These are phyloP conservation scores for Sphagnurus paluster DNA, from an alignment of 1,284 basidiomycete species.

Conservation along the genomic window DNA sequence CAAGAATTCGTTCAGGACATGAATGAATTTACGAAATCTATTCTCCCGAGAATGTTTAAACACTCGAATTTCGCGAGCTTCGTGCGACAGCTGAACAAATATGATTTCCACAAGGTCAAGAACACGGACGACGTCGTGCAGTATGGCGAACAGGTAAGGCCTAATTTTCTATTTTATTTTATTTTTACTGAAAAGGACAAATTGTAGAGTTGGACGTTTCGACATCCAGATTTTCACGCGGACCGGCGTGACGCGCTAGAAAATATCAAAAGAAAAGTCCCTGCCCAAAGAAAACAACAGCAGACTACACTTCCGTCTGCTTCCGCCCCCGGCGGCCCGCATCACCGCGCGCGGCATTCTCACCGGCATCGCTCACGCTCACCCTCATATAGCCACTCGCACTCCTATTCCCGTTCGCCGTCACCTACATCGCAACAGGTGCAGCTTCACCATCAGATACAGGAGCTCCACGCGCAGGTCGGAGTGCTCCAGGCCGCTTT, in stretches of 20 bases:
- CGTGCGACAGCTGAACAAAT: constrained; percentile 96
- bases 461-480: constrained; percentile 29
- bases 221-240: constrained; percentile 91
- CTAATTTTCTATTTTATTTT: background rate
- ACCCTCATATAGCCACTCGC: constrained; percentile 31
- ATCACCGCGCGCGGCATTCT: constrained; percentile 13
- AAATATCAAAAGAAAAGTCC: constrained; percentile 93
- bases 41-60: constrained; percentile 94
- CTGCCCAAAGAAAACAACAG: constrained; percentile 59
- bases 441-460: constrained; percentile 1
- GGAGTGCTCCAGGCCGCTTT: constrained; percentile 40
- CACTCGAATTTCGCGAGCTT: constrained; percentile 97
- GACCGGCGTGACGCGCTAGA: constrained; percentile 85
- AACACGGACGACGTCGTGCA: constrained; percentile 76
- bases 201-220: constrained; percentile 90
- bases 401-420: constrained; percentile 13
- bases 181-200: background rate
- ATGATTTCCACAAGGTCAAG: constrained; percentile 97
- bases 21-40: constrained; percentile 95
- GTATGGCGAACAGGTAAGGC: constrained; percentile 75
- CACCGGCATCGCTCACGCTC: constrained; percentile 24
- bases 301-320: background rate
- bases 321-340: constrained; percentile 25
- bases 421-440: constrained; percentile 10
- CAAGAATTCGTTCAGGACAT: constrained; percentile 66